Base-by-base conservation (phyloP, 306 rosid genomes). In the Citrullus mucosospermus region DNA sequence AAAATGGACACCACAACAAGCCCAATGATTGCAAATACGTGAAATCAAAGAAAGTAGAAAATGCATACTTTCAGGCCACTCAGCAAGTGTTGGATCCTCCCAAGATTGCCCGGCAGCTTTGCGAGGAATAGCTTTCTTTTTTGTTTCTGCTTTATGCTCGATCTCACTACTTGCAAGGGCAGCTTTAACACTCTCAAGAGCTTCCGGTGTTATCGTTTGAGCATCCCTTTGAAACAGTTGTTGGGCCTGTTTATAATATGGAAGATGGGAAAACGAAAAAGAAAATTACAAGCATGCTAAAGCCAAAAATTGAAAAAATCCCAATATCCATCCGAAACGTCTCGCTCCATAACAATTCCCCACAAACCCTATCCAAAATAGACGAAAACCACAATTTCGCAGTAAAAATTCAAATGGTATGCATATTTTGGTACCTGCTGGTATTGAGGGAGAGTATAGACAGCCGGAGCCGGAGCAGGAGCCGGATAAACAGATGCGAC, bases 201-300 rank as follows among this genome's bases (percentile, higher is more conserved):
- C 99, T 84, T 92, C 97, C 10, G 97, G 97, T 5, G 97, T 92
- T 68, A 92, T 91, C 10, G 88, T 88, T 83, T 89, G 96, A 1
- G 99, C 99, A 84, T 95, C 99, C 75, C 99, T 89, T 79, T 92
- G 97, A 80, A 95, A 95, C 32, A 95, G 76, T 69, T 95, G 99
- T 2, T 92, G 97, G 10, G 97, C 97, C 99, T 95, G 87, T 82
- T 84, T 56, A 69, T 11, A 43, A 12, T 10, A n/a, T 12, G 8
- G 16, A 53, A 53, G 17, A 48, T 13, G 4, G 15, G 25, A 32
- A 9, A n/a, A 4, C 6, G n/a, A 66, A 28, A 13, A 22, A 4
- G 14, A 18, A 56, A 61, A 30, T 15, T 16, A 65, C 71, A 36
- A 62, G 6, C 43, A 65, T 65, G 25, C 11, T n/a, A 36, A 65